Evolutionary conservation across 768 basidiomycete species (phyloP).

Genomic region (Butyriboletus loyo): DNA sequence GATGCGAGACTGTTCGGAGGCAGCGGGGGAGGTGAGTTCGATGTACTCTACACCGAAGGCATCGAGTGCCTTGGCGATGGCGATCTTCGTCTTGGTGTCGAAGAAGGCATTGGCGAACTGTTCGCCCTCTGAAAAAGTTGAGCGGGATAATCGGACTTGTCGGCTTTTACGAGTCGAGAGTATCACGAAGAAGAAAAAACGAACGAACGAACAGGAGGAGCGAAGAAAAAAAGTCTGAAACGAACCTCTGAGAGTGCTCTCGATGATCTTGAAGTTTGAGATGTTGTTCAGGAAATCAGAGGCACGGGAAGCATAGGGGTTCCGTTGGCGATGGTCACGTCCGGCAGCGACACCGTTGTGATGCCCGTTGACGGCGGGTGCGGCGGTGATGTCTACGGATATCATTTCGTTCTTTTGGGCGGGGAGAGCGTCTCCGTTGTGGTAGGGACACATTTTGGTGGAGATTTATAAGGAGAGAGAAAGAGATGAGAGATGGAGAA

Average conservation of each 20-base stretch:
- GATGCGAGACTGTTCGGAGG: slow-evolving; percentile 88
- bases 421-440: slow-evolving; percentile 47
- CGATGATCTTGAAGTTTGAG: slow-evolving; percentile 94
- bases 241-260: slow-evolving; percentile 91
- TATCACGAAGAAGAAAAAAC: background rate
- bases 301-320: slow-evolving; percentile 88
- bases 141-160: slow-evolving; percentile 14
- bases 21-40: slow-evolving; percentile 96
- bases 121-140: slow-evolving; percentile 73
- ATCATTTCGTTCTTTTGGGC: slow-evolving; percentile 64
- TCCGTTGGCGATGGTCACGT: slow-evolving; percentile 44
- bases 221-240: slow-evolving; percentile 6
- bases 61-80: slow-evolving; percentile 96
- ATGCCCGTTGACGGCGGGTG: slow-evolving; percentile 42
- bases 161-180: slow-evolving; percentile 1
- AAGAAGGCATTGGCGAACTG: slow-evolving; percentile 99
- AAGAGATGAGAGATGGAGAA: background rate
- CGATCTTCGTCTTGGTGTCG: slow-evolving; percentile 99
- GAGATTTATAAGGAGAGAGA: background rate
- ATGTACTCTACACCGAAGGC: slow-evolving; percentile 99
- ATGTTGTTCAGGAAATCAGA: slow-evolving; percentile 91
- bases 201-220: background rate
- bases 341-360: slow-evolving; percentile 40
- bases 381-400: slow-evolving; percentile 42
- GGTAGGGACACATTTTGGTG: slow-evolving; percentile 47